A percentile compares a stretch with the other conserved stretches of the same genome.
phyloP scores from a whole-genome alignment of 2,329 filamentous ascomycete genomes.

The Tolypocladium nubicola region DNA sequence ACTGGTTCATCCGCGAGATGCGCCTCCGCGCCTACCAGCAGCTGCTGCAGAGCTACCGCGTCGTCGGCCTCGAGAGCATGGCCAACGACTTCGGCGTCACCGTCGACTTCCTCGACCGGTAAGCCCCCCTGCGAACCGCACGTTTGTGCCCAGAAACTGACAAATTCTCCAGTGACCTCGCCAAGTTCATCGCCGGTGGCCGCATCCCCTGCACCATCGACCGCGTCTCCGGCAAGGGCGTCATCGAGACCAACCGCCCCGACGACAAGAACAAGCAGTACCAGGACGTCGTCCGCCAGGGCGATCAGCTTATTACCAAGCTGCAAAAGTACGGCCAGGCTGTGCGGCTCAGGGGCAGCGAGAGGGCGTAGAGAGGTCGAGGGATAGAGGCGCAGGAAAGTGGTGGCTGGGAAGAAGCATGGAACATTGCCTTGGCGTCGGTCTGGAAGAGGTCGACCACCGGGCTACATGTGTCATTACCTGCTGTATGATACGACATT shows the following conservation, averaged over 20 bases:
- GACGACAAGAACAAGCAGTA: constrained; percentile 99
- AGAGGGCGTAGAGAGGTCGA: constrained; percentile 55
- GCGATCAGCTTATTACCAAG: constrained; percentile 96
- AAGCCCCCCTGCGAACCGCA: constrained; percentile 22
- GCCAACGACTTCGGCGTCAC: constrained; percentile 93
- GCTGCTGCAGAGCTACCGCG: constrained; percentile 90
- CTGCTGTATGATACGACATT: constrained; percentile 4
- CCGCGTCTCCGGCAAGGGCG: constrained; percentile 87
- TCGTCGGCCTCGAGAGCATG: constrained; percentile 96
- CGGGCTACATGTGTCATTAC: constrained; percentile 1
- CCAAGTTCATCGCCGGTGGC: constrained; percentile 91
- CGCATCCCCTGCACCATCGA: constrained; percentile 96
- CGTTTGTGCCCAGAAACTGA: not conserved
- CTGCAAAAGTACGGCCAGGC: constrained; percentile 98
- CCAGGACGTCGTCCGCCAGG: constrained; percentile 93
- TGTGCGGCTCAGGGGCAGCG: constrained; percentile 85
- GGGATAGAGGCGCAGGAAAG: not conserved
- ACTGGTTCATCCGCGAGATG: constrained; percentile 99
- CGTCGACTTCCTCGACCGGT: constrained; percentile 93
- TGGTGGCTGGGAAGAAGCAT: not conserved
- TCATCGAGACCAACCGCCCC: constrained; percentile 95
- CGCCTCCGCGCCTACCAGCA: constrained; percentile 92
- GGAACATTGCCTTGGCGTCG: not conserved
- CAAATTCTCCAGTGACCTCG: constrained; percentile 58
- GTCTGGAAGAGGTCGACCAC: not conserved